Percentiles rank a stretch among this genome's conserved stretches.
These are phyloP conservation scores for Podaxis sp. DNA, from an alignment of 768 basidiomycete species.

Conservation along the genomic window DNA sequence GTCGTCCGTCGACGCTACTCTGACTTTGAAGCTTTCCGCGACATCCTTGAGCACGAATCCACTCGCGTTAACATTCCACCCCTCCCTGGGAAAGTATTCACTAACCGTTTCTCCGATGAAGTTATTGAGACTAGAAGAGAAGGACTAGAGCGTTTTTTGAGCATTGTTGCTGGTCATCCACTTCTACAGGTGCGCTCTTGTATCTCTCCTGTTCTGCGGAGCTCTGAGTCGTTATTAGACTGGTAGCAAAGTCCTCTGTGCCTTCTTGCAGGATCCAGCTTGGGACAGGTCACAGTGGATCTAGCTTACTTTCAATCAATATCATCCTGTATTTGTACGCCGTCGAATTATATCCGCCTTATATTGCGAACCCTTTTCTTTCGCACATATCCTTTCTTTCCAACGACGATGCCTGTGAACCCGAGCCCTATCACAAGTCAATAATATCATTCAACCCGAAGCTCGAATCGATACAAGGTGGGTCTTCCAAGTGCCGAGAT, in stretches of 20 bases:
- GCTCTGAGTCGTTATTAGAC: constrained; percentile 46
- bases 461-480: too few species aligned
- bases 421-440: too few species aligned
- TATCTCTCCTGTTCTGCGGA: background rate
- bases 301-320: constrained; percentile 25
- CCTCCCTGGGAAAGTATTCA: constrained; percentile 97
- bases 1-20: constrained; percentile 85
- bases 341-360: background rate
- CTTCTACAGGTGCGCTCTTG: constrained; percentile 74
- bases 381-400: too few species aligned
- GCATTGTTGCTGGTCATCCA: constrained; percentile 96
- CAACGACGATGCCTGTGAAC: too few species aligned
- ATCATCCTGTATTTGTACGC: background rate
- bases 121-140: constrained; percentile 91
- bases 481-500: too few species aligned
- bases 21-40: constrained; percentile 95
- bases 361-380: too few species aligned
- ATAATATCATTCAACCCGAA: too few species aligned
- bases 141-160: constrained; percentile 91
- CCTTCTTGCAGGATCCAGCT: constrained; percentile 90
- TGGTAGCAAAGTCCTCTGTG: constrained; percentile 94
- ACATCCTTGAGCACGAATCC: constrained; percentile 94
- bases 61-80: constrained; percentile 97
- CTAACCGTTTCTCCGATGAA: constrained; percentile 96
- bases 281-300: constrained; percentile 86